These are phyloP conservation scores for Camelina neglecta DNA, from an alignment of 345 rosid species.

Conservation along the genomic window DNA sequence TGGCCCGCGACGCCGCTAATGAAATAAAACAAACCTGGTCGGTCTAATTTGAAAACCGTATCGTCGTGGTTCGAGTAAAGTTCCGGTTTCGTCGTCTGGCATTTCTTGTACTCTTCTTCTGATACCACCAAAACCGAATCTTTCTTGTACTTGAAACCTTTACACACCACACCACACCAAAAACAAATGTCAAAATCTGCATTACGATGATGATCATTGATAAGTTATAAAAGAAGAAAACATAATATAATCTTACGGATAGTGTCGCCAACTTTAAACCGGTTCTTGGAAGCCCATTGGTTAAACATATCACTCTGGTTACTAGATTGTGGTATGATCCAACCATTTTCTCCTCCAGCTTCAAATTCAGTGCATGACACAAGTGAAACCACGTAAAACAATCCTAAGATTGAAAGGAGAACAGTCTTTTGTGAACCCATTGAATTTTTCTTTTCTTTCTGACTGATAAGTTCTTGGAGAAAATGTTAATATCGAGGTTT, in stretches of 20 bases:
- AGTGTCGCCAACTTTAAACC: conserved; percentile 62
- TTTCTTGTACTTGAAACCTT: conserved; percentile 55
- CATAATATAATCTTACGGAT: conserved; percentile 49
- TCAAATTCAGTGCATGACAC: conserved; percentile 47
- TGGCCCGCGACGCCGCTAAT: conserved; percentile 60
- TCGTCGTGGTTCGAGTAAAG: conserved; percentile 59
- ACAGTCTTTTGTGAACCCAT: conserved; percentile 18
- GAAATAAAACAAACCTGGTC: conserved; percentile 54
- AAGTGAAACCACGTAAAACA: conserved; percentile 2
- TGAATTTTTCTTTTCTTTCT: neutral
- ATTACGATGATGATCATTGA: neutral
- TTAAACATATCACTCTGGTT: conserved; percentile 55
- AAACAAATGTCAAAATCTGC: neutral
- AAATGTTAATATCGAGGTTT: conserved; percentile 1
- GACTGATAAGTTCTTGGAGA: no score
- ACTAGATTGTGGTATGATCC: conserved; percentile 60
- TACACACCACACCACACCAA: neutral
- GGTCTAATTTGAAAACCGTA: conserved; percentile 44
- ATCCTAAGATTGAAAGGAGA: neutral
- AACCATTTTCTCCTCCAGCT: conserved; percentile 63
- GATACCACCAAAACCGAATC: conserved; percentile 57
- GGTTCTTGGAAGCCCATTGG: conserved; percentile 70
- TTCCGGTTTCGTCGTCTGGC: conserved; percentile 48
- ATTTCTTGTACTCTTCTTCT: conserved; percentile 59
- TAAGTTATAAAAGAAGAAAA: neutral